Percentiles rank a stretch among this genome's conserved stretches.
phyloP scores from a whole-genome alignment of 768 basidiomycete species.

The Auricularia sp. region DNA sequence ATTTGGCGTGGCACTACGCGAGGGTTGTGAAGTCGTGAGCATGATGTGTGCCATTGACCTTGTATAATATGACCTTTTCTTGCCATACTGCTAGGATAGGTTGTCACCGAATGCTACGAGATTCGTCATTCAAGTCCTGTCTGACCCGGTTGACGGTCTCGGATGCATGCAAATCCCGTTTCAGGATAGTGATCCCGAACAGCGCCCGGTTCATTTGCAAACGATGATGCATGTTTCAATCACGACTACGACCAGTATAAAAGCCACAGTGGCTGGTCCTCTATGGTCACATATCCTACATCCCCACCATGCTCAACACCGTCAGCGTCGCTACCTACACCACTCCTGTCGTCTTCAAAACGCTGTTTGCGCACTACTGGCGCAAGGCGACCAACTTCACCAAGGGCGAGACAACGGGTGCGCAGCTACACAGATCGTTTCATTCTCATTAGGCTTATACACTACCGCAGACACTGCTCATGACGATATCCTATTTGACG shows the following conservation, averaged over 20 bases:
- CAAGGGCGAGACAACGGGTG: background rate
- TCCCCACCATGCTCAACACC: background rate
- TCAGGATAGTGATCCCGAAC: too few relatives aligned
- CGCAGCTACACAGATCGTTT: background rate
- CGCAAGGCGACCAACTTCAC: background rate
- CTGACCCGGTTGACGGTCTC: too few relatives aligned
- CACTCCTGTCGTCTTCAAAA: background rate
- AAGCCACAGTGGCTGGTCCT: too few relatives aligned
- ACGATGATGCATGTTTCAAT: too few relatives aligned
- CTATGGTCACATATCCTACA: background rate
- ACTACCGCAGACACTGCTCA: conserved; percentile 32
- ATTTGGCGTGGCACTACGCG: background rate
- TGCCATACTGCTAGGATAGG: too few relatives aligned
- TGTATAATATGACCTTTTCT: too few relatives aligned
- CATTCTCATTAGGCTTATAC: background rate
- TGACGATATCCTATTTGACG: conserved; percentile 60
- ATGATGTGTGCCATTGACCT: too few relatives aligned
- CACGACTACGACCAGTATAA: too few relatives aligned
- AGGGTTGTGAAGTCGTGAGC: background rate
- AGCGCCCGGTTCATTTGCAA: too few relatives aligned
- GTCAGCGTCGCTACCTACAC: background rate
- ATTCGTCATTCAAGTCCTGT: too few relatives aligned
- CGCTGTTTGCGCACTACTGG: conserved; percentile 10
- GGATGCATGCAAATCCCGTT: too few relatives aligned
- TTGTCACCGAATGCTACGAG: too few relatives aligned